These are phyloP conservation scores for Petunia hybrid DNA, from an alignment of 305 asterid species.

Conservation along the genomic window DNA sequence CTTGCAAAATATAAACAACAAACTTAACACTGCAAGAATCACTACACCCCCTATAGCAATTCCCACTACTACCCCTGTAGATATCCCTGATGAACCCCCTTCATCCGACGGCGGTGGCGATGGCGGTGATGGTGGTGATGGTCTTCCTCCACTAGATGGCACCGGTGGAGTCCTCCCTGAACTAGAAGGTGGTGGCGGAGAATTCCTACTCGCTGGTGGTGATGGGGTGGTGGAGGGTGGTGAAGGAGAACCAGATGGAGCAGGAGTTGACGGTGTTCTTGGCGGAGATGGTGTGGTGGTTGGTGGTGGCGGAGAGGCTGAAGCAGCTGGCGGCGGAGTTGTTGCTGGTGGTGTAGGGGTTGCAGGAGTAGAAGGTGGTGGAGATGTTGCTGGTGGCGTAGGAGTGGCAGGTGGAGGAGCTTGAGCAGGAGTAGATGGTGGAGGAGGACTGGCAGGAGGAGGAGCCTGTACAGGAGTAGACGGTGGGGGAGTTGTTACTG, in stretches of 20 bases:
- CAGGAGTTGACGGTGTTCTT: constrained; percentile 14
- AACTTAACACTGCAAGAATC: constrained; percentile 52
- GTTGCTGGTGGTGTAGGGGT: constrained; percentile 46
- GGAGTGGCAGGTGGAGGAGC: constrained; percentile 46
- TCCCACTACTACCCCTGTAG: constrained; percentile 61
- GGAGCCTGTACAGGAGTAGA: constrained; percentile 44
- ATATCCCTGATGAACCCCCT: constrained; percentile 50
- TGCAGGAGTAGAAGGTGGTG: constrained; percentile 46
- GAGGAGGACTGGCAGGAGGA: constrained; percentile 53
- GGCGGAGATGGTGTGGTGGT: constrained; percentile 45
- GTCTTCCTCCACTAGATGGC: constrained; percentile 37
- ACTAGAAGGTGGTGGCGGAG: too few species aligned
- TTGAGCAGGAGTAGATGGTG: constrained; percentile 50
- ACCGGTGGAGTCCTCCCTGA: constrained; percentile 26
- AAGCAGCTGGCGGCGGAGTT: constrained; percentile 47
- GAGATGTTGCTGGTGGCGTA: constrained; percentile 45
- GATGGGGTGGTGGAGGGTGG: constrained; percentile 50
- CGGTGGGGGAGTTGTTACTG: constrained; percentile 50
- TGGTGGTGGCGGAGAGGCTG: constrained; percentile 46
- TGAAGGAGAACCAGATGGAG: constrained; percentile 35
- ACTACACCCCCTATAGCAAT: constrained; percentile 63
- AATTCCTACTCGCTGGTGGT: too few species aligned
- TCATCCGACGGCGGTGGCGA: constrained; percentile 33
- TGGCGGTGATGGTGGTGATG: constrained; percentile 38
- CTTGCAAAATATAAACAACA: constrained; percentile 61